Conservation (phyloP, 305 asterid species). For the Fraxinus sp. region DNA sequence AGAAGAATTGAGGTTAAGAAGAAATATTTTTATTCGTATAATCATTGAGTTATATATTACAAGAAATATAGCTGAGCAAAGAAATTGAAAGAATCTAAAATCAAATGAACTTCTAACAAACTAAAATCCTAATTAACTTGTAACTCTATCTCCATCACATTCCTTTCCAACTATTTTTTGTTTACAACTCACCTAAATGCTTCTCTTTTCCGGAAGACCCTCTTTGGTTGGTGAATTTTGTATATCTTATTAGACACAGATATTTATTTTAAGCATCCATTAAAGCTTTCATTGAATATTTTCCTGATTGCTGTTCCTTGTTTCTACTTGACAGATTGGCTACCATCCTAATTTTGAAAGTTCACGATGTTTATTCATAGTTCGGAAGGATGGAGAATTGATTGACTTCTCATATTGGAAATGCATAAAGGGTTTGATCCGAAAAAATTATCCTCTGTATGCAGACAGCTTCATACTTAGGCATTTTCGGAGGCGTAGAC, state of each 20-base stretch:
- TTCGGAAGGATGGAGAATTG: conserved; percentile 80
- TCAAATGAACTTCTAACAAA: neutral
- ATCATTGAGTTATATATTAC: neutral
- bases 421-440: conserved; percentile 91
- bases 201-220: neutral
- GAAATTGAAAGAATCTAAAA: neutral
- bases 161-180: neutral
- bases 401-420: conserved; percentile 96
- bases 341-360: conserved; percentile 83
- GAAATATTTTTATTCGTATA: neutral
- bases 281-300: conserved; percentile 1
- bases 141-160: neutral
- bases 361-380: conserved; percentile 85
- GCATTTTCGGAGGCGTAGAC: conserved; percentile 75
- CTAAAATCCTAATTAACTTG: neutral
- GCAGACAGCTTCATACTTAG: conserved; percentile 89
- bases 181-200: neutral
- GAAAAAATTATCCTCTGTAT: conserved; percentile 80
- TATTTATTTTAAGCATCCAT: neutral
- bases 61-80: neutral
- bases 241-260: neutral
- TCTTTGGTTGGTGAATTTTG: conserved; percentile 2
- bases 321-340: conserved; percentile 60
- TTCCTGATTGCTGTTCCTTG: conserved; percentile 25
- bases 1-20: neutral